Conservation (phyloP, 1,139 yeast genomes). For the Yueomyces sp. region DNA sequence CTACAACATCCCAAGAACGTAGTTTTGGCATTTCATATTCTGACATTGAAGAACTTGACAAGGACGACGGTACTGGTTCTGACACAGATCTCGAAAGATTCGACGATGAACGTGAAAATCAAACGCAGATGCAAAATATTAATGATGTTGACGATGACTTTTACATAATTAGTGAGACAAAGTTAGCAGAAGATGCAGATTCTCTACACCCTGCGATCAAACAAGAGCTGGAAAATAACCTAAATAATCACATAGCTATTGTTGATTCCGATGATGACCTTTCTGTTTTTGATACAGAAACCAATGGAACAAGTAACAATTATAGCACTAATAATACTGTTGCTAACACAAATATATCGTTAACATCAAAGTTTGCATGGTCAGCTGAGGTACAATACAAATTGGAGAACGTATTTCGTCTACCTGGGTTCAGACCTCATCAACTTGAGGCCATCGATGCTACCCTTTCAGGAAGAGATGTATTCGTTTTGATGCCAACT, state of each 20-base stretch:
- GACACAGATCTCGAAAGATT: constrained; percentile 23
- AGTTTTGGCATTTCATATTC: neutral
- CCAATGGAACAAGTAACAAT: neutral
- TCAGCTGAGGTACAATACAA: constrained; percentile 49
- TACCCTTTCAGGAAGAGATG: constrained; percentile 71
- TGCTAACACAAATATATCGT: neutral
- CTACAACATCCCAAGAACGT: neutral
- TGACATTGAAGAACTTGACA: constrained; percentile 12
- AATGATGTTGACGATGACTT: constrained; percentile 22
- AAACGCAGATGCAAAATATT: constrained; percentile 13
- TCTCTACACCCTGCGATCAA: constrained; percentile 5
- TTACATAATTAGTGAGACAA: constrained; percentile 20
- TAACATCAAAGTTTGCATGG: constrained; percentile 35
- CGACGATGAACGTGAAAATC: constrained; percentile 24
- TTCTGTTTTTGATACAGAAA: neutral
- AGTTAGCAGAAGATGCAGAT: constrained; percentile 3
- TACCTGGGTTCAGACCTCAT: constrained; percentile 62
- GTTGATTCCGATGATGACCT: constrained; percentile 12
- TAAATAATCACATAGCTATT: constrained; percentile 5
- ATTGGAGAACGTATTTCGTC: constrained; percentile 46
- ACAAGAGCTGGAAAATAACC: constrained; percentile 3
- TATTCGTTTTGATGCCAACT: constrained; percentile 94
- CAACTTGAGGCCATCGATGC: constrained; percentile 82
- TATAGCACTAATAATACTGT: too few species aligned
- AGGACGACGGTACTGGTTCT: constrained; percentile 7